Evolutionary conservation across 78 protist species (phyloP).

Genomic region (Dictyostelium discoideum): DNA sequence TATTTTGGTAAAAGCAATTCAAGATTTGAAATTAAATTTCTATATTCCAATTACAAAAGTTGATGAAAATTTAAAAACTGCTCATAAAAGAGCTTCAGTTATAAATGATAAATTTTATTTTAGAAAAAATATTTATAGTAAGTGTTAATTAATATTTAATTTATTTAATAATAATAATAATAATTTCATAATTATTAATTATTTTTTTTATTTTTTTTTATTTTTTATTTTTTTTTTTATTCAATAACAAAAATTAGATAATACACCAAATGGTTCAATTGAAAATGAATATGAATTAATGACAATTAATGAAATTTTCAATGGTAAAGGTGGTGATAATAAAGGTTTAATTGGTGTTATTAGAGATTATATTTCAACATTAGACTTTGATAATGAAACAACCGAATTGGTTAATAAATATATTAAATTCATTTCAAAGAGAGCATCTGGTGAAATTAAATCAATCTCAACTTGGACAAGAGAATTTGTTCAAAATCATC

Average conservation of each 20-base stretch:
- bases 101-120: conserved; percentile 81
- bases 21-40: conserved; percentile 87
- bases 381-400: conserved; percentile 30
- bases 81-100: conserved; percentile 89
- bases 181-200: background rate
- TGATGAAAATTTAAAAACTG: conserved; percentile 93
- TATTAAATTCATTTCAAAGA: conserved; percentile 18
- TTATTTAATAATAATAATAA: background rate
- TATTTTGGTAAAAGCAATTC: conserved; percentile 85
- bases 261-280: conserved; percentile 30
- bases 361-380: background rate
- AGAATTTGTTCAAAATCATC: conserved; percentile 83
- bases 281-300: conserved; percentile 71
- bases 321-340: conserved; percentile 56
- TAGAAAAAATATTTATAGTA: conserved; percentile 76
- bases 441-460: conserved; percentile 70
- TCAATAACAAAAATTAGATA: background rate
- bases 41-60: conserved; percentile 96
- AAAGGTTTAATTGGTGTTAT: conserved; percentile 6
- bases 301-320: conserved; percentile 79
- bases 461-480: conserved; percentile 90
- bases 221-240: background rate
- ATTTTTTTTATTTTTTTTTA: background rate
- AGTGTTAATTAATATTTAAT: background rate
- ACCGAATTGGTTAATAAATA: conserved; percentile 13